Evolutionary conservation across 768 basidiomycete species (phyloP).

Genomic region (Atractiella rhizophila): DNA sequence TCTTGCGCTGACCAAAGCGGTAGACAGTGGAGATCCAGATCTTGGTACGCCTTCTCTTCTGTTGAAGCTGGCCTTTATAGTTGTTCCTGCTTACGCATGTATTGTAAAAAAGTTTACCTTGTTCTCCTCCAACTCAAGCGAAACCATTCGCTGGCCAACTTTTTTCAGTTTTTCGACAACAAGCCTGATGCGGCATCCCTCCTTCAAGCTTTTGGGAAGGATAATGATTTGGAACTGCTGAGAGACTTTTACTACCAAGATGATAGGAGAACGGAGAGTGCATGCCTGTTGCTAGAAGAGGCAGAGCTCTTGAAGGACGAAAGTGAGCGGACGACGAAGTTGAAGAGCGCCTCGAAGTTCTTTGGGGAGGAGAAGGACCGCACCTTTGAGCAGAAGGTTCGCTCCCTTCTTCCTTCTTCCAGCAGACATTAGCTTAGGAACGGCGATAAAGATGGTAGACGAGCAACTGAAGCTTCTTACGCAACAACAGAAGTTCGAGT

Average conservation of each 20-base stretch:
- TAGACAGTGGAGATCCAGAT: slow-evolving; percentile 85
- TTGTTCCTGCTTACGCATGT: neutral
- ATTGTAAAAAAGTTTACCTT: slow-evolving; percentile 46
- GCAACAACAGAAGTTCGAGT: slow-evolving; percentile 65
- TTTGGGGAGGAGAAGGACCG: slow-evolving; percentile 87
- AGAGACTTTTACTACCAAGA: slow-evolving; percentile 96
- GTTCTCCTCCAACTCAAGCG: slow-evolving; percentile 70
- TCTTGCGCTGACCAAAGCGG: slow-evolving; percentile 61
- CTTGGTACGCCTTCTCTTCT: slow-evolving; percentile 31
- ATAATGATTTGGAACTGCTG: slow-evolving; percentile 44
- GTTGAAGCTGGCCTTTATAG: neutral
- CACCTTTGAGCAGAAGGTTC: slow-evolving; percentile 35
- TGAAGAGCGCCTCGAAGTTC: slow-evolving; percentile 68
- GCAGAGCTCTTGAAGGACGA: slow-evolving; percentile 43
- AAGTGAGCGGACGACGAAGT: slow-evolving; percentile 37
- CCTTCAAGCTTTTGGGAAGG: slow-evolving; percentile 12
- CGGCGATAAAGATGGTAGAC: slow-evolving; percentile 50
- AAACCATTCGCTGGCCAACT: slow-evolving; percentile 56
- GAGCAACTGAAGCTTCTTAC: slow-evolving; percentile 51
- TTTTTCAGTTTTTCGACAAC: slow-evolving; percentile 68
- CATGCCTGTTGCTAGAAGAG: slow-evolving; percentile 64
- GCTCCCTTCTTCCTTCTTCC: neutral
- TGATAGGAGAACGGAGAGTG: slow-evolving; percentile 78
- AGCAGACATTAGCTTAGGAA: neutral
- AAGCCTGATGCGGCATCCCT: slow-evolving; percentile 14